These are phyloP conservation scores for Saturnispora saitoi DNA, from an alignment of 805 yeast genomes.

Conservation along the genomic window DNA sequence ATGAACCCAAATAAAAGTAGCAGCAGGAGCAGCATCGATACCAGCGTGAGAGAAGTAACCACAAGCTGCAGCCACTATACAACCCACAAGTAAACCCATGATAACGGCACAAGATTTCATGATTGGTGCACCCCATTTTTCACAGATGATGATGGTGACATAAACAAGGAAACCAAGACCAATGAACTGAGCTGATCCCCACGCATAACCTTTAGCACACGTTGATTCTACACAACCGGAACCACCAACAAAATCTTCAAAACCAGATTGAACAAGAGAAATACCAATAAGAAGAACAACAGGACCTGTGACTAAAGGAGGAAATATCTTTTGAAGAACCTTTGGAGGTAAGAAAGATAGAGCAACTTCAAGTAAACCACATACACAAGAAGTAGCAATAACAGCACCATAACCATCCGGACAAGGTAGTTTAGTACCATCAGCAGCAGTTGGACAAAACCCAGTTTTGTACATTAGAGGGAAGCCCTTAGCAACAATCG, in stretches of 20 bases:
- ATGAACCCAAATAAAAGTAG: constrained; percentile 79
- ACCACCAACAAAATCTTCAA: constrained; percentile 86
- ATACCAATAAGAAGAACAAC: constrained; percentile 82
- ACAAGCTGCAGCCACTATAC: constrained; percentile 87
- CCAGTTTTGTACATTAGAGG: constrained; percentile 80
- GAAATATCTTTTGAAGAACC: constrained; percentile 63
- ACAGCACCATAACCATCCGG: constrained; percentile 89
- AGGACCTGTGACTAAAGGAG: constrained; percentile 89
- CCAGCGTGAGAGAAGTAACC: constrained; percentile 59
- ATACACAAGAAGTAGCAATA: constrained; percentile 66
- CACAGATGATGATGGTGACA: constrained; percentile 63
- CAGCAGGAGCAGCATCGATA: constrained; percentile 72
- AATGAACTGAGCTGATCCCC: constrained; percentile 83
- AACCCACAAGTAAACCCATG: constrained; percentile 75
- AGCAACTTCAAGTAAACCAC: constrained; percentile 66
- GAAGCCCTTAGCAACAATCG: constrained; percentile 66
- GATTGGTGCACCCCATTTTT: constrained; percentile 87
- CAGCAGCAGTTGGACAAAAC: constrained; percentile 50
- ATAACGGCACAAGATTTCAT: constrained; percentile 93
- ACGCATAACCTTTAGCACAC: constrained; percentile 46
- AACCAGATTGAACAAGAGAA: constrained; percentile 59
- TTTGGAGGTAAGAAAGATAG: constrained; percentile 74
- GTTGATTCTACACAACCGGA: constrained; percentile 41
- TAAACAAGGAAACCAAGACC: constrained; percentile 85
- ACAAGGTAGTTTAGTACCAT: constrained; percentile 67